phyloP scores from a whole-genome alignment of 768 basidiomycete species.

The Neoboletus subvelutipes region DNA sequence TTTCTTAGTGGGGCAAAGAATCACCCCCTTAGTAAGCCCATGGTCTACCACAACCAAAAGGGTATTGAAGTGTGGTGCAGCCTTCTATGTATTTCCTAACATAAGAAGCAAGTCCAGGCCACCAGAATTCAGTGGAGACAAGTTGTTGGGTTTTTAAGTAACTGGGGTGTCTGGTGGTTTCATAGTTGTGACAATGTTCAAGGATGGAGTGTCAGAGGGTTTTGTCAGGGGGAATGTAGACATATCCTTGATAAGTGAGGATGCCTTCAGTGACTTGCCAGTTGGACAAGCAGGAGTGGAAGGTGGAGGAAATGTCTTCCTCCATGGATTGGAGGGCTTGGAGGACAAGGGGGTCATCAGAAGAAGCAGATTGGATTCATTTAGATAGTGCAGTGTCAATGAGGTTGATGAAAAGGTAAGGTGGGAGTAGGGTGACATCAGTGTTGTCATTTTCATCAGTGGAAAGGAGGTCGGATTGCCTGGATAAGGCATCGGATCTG shows the following conservation, averaged over 20 bases:
- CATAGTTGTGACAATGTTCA: fast-evolving
- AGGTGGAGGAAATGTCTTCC: fast-evolving
- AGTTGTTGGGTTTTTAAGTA: neutral
- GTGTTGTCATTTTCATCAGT: neutral
- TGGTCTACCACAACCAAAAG: neutral
- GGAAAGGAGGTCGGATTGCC: fast-evolving
- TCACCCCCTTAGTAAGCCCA: neutral
- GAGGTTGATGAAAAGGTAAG: fast-evolving
- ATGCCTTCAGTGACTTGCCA: fast-evolving
- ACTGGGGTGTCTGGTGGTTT: fast-evolving
- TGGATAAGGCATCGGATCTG: fast-evolving
- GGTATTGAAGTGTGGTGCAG: neutral
- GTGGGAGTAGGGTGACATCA: too few species aligned
- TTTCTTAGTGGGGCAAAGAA: neutral
- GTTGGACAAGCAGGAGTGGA: fast-evolving
- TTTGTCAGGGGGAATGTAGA: fast-evolving
- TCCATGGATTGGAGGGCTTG: neutral
- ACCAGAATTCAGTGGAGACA: neutral
- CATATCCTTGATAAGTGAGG: neutral
- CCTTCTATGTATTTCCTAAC: fast-evolving
- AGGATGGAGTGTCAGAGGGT: fast-evolving
- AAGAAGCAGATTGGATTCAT: fast-evolving
- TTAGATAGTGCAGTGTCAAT: neutral
- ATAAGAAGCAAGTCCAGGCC: neutral
- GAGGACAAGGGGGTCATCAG: fast-evolving